These are phyloP conservation scores for Rhypophila decipiens DNA, from an alignment of 495 filamentous ascomycete species.

Conservation along the genomic window DNA sequence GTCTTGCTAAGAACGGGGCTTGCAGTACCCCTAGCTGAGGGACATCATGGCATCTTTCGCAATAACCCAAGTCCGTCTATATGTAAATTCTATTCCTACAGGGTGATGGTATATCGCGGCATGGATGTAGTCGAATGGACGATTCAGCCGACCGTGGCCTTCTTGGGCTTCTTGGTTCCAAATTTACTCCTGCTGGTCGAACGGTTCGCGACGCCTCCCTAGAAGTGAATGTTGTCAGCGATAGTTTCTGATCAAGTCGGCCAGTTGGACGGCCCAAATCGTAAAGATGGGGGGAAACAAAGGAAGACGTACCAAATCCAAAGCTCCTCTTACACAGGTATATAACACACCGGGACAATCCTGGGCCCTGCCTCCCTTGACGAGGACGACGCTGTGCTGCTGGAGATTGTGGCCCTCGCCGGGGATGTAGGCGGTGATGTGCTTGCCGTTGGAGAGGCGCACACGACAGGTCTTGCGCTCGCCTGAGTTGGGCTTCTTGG, in stretches of 20 bases:
- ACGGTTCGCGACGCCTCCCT: slow-evolving; percentile 88
- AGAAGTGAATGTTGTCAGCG: too few relatives aligned
- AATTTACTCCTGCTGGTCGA: slow-evolving; percentile 88
- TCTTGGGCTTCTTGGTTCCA: slow-evolving; percentile 97
- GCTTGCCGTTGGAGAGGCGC: slow-evolving; percentile 75
- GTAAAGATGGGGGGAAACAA: too few relatives aligned
- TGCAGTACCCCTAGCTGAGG: too few relatives aligned
- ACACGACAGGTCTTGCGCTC: slow-evolving; percentile 89
- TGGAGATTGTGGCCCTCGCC: slow-evolving; percentile 98
- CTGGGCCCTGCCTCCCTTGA: slow-evolving; percentile 83
- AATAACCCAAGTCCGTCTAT: too few relatives aligned
- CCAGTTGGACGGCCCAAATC: too few relatives aligned
- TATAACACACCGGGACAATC: slow-evolving; percentile 99
- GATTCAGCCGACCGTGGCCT: slow-evolving; percentile 43
- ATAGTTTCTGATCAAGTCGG: too few relatives aligned
- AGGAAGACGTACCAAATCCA: slow-evolving; percentile 75
- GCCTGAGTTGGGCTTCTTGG: slow-evolving; percentile 98
- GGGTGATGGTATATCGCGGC: too few relatives aligned
- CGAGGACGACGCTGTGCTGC: slow-evolving; percentile 94
- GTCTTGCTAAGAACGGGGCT: too few relatives aligned
- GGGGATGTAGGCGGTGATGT: slow-evolving; percentile 86
- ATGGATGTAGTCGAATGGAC: too few relatives aligned
- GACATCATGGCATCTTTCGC: too few relatives aligned
- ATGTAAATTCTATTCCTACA: too few relatives aligned
- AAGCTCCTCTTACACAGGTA: slow-evolving; percentile 79